Percentiles rank a stretch among this genome's conserved stretches.
These are phyloP conservation scores for Artemisia princeps DNA, from an alignment of 140 eudicot genomes.

Conservation along the genomic window DNA sequence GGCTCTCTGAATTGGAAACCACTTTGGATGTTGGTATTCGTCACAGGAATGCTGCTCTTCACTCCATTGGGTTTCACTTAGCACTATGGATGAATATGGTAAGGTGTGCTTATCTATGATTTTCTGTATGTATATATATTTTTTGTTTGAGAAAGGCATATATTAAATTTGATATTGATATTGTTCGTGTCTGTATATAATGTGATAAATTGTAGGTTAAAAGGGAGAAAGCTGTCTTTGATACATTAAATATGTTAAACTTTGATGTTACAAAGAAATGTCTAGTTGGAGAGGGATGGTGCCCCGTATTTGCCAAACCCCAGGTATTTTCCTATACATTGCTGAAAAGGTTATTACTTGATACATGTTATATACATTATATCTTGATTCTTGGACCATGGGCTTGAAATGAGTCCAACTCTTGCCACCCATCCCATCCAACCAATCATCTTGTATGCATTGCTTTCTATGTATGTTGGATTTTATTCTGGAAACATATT, in stretches of 20 bases:
- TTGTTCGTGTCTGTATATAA: conserved; percentile 13
- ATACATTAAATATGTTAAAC: conserved; percentile 85
- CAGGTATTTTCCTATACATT: conserved; percentile 43
- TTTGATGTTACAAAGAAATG: conserved; percentile 98
- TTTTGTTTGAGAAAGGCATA: background rate
- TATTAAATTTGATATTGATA: conserved; percentile 7
- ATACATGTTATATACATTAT: too few relatives aligned
- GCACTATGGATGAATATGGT: conserved; percentile 86
- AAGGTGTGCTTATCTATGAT: conserved; percentile 28
- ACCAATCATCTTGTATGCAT: background rate
- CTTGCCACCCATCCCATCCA: background rate
- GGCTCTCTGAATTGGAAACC: conserved; percentile 83
- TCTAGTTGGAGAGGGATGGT: conserved; percentile 99
- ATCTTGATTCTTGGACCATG: background rate
- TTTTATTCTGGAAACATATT: background rate
- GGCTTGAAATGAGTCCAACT: background rate
- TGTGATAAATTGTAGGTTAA: conserved; percentile 56
- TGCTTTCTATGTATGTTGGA: background rate
- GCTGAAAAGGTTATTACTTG: background rate
- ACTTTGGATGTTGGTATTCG: conserved; percentile 93
- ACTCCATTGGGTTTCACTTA: conserved; percentile 64
- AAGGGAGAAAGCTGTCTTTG: conserved; percentile 97
- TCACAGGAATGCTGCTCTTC: conserved; percentile 73
- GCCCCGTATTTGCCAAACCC: conserved; percentile 84
- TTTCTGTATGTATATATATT: background rate